phyloP scores from a whole-genome alignment of 2,329 filamentous ascomycete species.

The Apiospora arundinis region DNA sequence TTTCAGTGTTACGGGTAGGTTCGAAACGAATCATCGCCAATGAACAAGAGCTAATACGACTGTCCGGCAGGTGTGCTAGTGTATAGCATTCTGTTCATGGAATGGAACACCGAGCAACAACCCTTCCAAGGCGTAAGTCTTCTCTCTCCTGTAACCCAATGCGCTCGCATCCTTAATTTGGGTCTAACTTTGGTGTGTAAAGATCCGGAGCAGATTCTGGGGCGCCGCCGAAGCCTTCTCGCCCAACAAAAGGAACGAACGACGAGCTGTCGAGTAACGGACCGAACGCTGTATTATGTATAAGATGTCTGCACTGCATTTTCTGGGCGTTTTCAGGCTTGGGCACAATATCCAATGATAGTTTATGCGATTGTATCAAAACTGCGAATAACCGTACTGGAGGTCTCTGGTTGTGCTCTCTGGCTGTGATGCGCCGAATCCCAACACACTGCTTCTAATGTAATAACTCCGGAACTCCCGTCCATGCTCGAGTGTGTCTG shows the following conservation, averaged over 20 bases:
- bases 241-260: constrained; percentile 35
- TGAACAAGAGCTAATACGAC: not conserved
- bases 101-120: constrained; percentile 55
- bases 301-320: constrained; percentile 34
- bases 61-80: constrained; percentile 52
- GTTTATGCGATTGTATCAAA: constrained; percentile 26
- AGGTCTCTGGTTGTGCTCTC: not conserved
- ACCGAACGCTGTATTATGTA: constrained; percentile 20
- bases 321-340: constrained; percentile 40
- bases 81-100: constrained; percentile 68
- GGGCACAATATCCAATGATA: constrained; percentile 36
- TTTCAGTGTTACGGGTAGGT: constrained; percentile 61
- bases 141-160: not conserved
- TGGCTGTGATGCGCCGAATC: not conserved
- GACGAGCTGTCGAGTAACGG: constrained; percentile 29
- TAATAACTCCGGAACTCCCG: constrained; percentile 19
- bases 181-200: constrained; percentile 23
- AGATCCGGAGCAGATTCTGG: constrained; percentile 51
- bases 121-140: constrained; percentile 58
- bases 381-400: not conserved
- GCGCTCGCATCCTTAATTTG: not conserved
- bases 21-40: not conserved
- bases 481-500: constrained; percentile 16
- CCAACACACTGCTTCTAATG: constrained; percentile 5
- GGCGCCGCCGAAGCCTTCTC: constrained; percentile 39